Evolutionary conservation across 2,329 filamentous ascomycete genomes (phyloP), one percentile per base, ranked within the genome.

Genomic region (Diaporthe humulicola): DNA sequence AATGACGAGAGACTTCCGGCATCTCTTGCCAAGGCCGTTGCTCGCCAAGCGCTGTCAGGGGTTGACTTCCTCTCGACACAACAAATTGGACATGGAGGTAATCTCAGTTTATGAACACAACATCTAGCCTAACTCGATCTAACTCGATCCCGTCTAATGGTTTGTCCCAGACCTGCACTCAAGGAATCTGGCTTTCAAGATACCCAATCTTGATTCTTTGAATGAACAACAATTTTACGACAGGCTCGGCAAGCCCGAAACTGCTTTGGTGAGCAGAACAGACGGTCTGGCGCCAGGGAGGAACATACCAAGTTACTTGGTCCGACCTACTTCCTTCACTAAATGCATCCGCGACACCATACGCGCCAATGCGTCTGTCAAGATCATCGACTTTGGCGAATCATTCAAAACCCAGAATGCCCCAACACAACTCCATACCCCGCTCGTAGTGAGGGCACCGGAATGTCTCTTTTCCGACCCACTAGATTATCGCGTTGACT

Each of bases 301-400:
- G 25, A 14, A 4, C n/a, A 28, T n/a, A n/a, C 60, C 28, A 2
- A 33, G 19, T 64, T 45, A 64, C 14, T 45, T 64, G 25, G 58
- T 64, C 25, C 58, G 25, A 6, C 40, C 58, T 45, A 45, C 58
- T 33, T n/a, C 40, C 3, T 64, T 64, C 30, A 22, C 40, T 33
- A 64, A 48, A 25, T 10, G 4, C 9, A 33, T 66, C 40, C 40
- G 40, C 2, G 38, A 48, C 14, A 6, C 4, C 40, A 0, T 64
- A 22, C 58, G 25, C 40, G 25, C 4, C 6, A 22, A 64, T 30
- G 40, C 38, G 33, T 22, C 3, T 33, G 25, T 64, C 8, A 64
- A 64, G 14, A 64, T 64, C 9, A 64, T 64, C 58, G 58, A 64
- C 25, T 64, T 64, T 6, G 25, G 58, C 3, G 58, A 64, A 45